Percentiles rank a stretch among this genome's conserved stretches.
These are phyloP conservation scores for Diaporthe caulivora DNA, from an alignment of 2,329 filamentous ascomycete species.

Conservation along the genomic window DNA sequence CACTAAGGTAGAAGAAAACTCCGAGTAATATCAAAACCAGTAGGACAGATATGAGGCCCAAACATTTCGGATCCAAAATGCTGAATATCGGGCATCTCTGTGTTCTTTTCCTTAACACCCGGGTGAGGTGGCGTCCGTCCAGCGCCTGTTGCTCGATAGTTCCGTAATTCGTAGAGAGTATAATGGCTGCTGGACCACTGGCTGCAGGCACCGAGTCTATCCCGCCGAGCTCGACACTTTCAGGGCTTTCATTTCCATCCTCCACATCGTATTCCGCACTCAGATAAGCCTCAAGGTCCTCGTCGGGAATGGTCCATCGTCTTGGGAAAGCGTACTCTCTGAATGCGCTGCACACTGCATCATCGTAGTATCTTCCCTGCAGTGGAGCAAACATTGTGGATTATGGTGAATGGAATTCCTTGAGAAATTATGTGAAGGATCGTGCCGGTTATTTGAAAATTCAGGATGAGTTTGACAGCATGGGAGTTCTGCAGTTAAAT, in stretches of 20 bases:
- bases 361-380: background rate
- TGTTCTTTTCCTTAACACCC: background rate
- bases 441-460: too few relatives aligned
- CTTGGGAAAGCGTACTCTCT: background rate
- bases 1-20: background rate
- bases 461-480: too few relatives aligned
- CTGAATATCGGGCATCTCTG: background rate
- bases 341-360: background rate
- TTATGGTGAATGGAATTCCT: background rate
- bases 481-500: too few relatives aligned
- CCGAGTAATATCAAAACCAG: background rate
- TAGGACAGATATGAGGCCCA: background rate
- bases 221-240: background rate
- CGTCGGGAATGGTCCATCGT: background rate
- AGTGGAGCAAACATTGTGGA: background rate
- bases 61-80: background rate
- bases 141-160: background rate
- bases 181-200: background rate
- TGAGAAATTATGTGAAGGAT: background rate
- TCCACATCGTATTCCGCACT: background rate
- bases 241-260: background rate
- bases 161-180: background rate
- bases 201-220: background rate
- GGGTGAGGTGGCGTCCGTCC: background rate
- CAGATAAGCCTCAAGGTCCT: conserved; percentile 7